Evolutionary conservation across 228 moss, liverwort and hornwort genomes (phyloP).

Genomic region (Sphagnum fallax): DNA sequence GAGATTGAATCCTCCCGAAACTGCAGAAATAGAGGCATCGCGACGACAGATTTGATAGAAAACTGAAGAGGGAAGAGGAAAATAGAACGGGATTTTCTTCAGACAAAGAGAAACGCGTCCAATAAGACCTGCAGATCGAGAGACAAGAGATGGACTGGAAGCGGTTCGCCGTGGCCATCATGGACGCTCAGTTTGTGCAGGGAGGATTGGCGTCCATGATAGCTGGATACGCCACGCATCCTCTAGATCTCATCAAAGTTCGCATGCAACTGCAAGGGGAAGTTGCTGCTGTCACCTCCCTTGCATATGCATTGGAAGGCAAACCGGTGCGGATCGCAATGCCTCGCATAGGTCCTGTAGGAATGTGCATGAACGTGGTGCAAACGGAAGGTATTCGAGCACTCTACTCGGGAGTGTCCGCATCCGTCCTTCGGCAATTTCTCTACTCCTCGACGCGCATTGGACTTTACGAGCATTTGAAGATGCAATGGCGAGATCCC

Average conservation of each 20-base stretch:
- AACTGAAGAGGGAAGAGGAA: too few relatives aligned
- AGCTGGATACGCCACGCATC: constrained; percentile 71
- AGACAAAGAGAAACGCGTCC: too few relatives aligned
- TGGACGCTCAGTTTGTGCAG: background rate
- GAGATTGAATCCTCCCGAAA: too few relatives aligned
- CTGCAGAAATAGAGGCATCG: too few relatives aligned
- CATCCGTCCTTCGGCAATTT: constrained; percentile 61
- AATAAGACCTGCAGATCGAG: too few relatives aligned
- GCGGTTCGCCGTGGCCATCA: constrained; percentile 35
- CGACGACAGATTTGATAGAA: too few relatives aligned
- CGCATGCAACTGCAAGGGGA: constrained; percentile 89
- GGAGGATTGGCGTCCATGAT: constrained; percentile 57
- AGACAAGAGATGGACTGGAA: constrained; percentile 39
- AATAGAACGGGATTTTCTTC: too few relatives aligned
- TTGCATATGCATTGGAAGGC: constrained; percentile 15
- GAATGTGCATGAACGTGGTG: constrained; percentile 52
- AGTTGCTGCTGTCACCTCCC: constrained; percentile 10
- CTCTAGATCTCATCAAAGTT: constrained; percentile 82
- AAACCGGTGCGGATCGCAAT: background rate
- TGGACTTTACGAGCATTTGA: constrained; percentile 60
- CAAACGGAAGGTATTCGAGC: constrained; percentile 62
- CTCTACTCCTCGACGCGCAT: constrained; percentile 69
- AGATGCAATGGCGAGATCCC: constrained; percentile 44
- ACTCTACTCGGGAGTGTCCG: constrained; percentile 69
- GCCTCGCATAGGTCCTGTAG: constrained; percentile 17